These are phyloP conservation scores for Boletellus emodensis DNA, from an alignment of 768 basidiomycete genomes.

Conservation along the genomic window DNA sequence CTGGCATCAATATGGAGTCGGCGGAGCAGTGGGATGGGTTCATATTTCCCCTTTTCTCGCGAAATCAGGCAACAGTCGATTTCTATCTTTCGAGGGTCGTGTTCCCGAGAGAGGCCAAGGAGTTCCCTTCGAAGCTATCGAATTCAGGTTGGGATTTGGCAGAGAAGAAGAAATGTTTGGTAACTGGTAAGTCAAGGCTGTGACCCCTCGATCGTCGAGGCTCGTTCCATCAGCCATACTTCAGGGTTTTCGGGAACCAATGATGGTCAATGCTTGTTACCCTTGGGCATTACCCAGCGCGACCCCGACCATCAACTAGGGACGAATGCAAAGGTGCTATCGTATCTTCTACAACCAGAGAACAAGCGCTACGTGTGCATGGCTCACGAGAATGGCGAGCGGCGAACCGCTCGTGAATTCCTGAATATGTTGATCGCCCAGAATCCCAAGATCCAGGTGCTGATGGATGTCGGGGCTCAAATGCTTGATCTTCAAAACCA, in stretches of 20 bases:
- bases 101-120: slow-evolving; percentile 39
- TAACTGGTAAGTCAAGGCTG: background rate
- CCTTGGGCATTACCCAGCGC: slow-evolving; percentile 24
- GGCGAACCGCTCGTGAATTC: slow-evolving; percentile 19
- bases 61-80: slow-evolving; percentile 27
- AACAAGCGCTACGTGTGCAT: slow-evolving; percentile 15
- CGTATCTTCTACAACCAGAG: slow-evolving; percentile 18
- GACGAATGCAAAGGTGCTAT: slow-evolving; percentile 13
- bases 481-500: slow-evolving; percentile 46
- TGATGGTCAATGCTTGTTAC: slow-evolving; percentile 34
- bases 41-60: slow-evolving; percentile 33
- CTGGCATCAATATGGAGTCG: slow-evolving; percentile 41
- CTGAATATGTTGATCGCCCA: slow-evolving; percentile 31
- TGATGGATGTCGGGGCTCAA: slow-evolving; percentile 54
- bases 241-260: slow-evolving; percentile 37
- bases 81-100: slow-evolving; percentile 46
- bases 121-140: slow-evolving; percentile 19
- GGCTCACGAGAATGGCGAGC: background rate
- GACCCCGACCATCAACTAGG: slow-evolving; percentile 16
- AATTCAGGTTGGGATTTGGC: slow-evolving; percentile 11
- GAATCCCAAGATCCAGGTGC: slow-evolving; percentile 35
- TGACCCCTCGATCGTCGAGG: background rate
- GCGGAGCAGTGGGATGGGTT: slow-evolving; percentile 21
- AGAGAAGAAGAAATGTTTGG: background rate
- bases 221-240: slow-evolving; percentile 2